Evolutionary conservation across 495 filamentous ascomycete species (phyloP).

Genomic region (Aspergillus bertholletiae): DNA sequence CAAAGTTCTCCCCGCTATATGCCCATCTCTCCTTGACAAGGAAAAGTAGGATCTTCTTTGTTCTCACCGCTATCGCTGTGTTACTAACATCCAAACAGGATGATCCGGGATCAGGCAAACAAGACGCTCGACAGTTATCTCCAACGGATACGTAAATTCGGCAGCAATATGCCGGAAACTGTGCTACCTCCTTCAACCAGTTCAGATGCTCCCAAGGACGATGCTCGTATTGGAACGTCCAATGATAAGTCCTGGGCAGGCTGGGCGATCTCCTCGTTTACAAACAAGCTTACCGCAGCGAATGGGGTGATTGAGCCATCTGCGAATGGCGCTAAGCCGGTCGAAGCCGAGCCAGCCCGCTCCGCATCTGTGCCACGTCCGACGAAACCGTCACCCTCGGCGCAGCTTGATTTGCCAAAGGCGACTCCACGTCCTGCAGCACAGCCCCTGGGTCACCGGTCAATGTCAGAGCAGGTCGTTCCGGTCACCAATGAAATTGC

Average conservation of each 20-base stretch:
- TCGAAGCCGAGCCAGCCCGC: conserved; percentile 31
- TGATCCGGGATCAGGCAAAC: conserved; percentile 84
- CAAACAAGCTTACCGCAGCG: conserved; percentile 81
- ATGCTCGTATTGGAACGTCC: conserved; percentile 71
- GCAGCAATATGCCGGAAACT: conserved; percentile 75
- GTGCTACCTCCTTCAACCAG: conserved; percentile 50
- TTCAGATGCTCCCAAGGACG: conserved; percentile 35
- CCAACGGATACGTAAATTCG: conserved; percentile 74
- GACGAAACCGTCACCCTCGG: conserved; percentile 48
- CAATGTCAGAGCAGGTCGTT: conserved; percentile 36
- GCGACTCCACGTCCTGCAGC: conserved; percentile 35
- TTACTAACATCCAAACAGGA: conserved; percentile 25
- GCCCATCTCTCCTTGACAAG: conserved; percentile 78
- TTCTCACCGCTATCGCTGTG: background rate
- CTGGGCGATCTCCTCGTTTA: conserved; percentile 99
- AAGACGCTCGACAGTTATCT: conserved; percentile 91
- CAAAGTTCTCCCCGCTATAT: conserved; percentile 78
- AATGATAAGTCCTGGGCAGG: conserved; percentile 80
- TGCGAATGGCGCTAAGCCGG: conserved; percentile 25
- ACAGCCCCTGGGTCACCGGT: conserved; percentile 37
- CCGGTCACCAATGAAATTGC: conserved; percentile 40
- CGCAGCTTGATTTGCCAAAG: conserved; percentile 35
- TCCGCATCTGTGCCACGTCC: conserved; percentile 45
- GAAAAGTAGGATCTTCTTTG: conserved; percentile 59
- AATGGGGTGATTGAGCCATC: conserved; percentile 76